Conservation (phyloP, 768 basidiomycete species). For the Crassisporium funariophilum region DNA sequence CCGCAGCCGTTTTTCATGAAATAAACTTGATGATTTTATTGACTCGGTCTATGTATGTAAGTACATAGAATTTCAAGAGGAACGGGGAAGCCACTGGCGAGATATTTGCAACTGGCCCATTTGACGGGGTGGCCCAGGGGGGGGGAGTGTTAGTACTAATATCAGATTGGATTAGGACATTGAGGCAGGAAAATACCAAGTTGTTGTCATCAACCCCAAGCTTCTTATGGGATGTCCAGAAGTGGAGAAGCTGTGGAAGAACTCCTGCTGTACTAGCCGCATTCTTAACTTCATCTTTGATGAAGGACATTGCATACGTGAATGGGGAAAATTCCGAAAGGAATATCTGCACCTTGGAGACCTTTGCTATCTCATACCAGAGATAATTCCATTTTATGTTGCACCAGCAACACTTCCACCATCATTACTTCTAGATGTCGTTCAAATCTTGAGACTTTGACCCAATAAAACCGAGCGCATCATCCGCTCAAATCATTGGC, state of each 20-base stretch:
- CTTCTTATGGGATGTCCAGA: constrained; percentile 5
- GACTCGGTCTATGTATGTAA: too few relatives aligned
- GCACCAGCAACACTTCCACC: constrained; percentile 36
- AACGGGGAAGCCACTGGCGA: neutral
- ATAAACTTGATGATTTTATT: too few relatives aligned
- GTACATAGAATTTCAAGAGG: neutral
- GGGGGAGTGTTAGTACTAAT: neutral
- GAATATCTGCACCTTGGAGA: constrained; percentile 31
- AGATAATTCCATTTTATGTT: constrained; percentile 28
- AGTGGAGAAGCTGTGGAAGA: constrained; percentile 17
- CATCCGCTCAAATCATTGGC: constrained; percentile 27
- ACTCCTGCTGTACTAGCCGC: constrained; percentile 8
- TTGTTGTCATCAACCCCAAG: constrained; percentile 22
- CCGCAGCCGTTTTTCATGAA: too few relatives aligned
- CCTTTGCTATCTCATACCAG: constrained; percentile 30
- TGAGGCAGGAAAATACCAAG: constrained; percentile 14
- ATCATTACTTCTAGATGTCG: constrained; percentile 22
- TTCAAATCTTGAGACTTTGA: constrained; percentile 18
- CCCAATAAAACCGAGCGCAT: constrained; percentile 13
- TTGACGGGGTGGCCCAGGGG: too few relatives aligned
- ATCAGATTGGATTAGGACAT: constrained; percentile 19
- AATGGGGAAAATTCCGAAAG: constrained; percentile 38
- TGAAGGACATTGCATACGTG: constrained; percentile 42
- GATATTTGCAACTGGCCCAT: too few relatives aligned
- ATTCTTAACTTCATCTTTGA: constrained; percentile 26